Evolutionary conservation across 1,139 yeast genomes (phyloP).

Genomic region (Taphrina communis): DNA sequence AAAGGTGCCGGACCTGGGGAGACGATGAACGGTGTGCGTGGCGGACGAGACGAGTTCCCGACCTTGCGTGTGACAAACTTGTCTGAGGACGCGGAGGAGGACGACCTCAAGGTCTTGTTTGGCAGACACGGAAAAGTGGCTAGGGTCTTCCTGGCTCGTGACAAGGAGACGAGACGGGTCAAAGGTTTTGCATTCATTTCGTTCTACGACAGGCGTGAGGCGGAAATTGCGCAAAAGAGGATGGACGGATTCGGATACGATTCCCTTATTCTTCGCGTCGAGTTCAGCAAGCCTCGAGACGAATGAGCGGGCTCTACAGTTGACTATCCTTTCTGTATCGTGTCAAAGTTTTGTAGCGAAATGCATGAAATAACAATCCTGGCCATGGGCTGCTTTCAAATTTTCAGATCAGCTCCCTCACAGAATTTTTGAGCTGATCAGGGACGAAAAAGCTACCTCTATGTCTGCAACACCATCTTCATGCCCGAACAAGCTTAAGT

Average conservation of each 20-base stretch:
- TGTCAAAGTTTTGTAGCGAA: conserved; percentile 1
- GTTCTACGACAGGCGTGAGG: conserved; percentile 69
- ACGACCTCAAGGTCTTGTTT: conserved; percentile 74
- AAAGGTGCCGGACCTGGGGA: conserved; percentile 62
- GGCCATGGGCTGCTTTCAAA: no score
- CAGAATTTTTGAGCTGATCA: no score
- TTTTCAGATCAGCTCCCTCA: no score
- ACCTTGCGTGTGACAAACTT: conserved; percentile 92
- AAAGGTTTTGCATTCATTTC: conserved; percentile 98
- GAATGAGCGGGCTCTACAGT: conserved; percentile 11
- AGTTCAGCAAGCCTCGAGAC: conserved; percentile 44
- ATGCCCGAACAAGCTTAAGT: no score
- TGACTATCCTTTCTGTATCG: neutral
- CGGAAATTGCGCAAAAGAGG: conserved; percentile 76
- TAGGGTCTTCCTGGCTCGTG: conserved; percentile 84
- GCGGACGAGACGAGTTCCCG: conserved; percentile 75
- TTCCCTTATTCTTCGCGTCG: conserved; percentile 70
- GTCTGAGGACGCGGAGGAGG: conserved; percentile 84
- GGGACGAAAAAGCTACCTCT: no score
- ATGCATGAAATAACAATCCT: neutral
- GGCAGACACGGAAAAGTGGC: conserved; percentile 70
- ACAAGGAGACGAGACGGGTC: conserved; percentile 91
- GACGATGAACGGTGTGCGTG: conserved; percentile 48
- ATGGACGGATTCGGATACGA: conserved; percentile 92
- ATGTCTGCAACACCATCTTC: no score